A percentile compares a stretch with the other conserved stretches of the same genome.
These are phyloP conservation scores for Dorcoceras hygrometricum DNA, from an alignment of 257 asterid species.

Conservation along the genomic window DNA sequence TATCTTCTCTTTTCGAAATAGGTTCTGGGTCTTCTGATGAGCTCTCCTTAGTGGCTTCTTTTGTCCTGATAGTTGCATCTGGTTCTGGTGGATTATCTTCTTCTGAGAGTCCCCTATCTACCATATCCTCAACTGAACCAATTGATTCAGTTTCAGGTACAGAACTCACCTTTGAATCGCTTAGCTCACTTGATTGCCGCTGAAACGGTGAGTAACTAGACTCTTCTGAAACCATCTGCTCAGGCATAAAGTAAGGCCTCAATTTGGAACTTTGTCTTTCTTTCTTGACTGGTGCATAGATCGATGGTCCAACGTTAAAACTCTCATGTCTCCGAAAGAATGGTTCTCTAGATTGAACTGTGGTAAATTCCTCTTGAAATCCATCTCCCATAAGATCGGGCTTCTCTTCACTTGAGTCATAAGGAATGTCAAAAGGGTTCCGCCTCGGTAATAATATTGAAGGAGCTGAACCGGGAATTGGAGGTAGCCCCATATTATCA, in stretches of 20 bases:
- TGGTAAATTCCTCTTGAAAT: slow-evolving; percentile 44
- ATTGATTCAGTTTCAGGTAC: slow-evolving; percentile 45
- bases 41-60: slow-evolving; percentile 20
- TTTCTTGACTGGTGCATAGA: slow-evolving; percentile 47
- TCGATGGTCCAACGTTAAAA: slow-evolving; percentile 57
- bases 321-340: slow-evolving; percentile 62
- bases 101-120: slow-evolving; percentile 33
- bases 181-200: slow-evolving; percentile 53
- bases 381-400: slow-evolving; percentile 45
- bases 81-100: slow-evolving; percentile 30
- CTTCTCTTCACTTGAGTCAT: slow-evolving; percentile 34
- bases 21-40: slow-evolving; percentile 6
- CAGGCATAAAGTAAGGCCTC: slow-evolving; percentile 66
- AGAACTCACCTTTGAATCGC: slow-evolving; percentile 53
- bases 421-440: slow-evolving; percentile 55
- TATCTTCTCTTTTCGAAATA: slow-evolving; percentile 16
- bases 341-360: slow-evolving; percentile 45
- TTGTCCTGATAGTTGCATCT: slow-evolving; percentile 10
- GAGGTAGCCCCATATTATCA: slow-evolving; percentile 29
- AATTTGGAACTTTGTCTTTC: slow-evolving; percentile 44
- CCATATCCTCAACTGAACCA: slow-evolving; percentile 37
- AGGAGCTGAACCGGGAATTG: slow-evolving; percentile 68
- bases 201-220: slow-evolving; percentile 46
- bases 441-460: slow-evolving; percentile 38
- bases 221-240: slow-evolving; percentile 38